A percentile compares a stretch with the other conserved stretches of the same genome.
These are phyloP conservation scores for Geotrichum klebahnii DNA, from an alignment of 1,139 yeast species.

Conservation along the genomic window DNA sequence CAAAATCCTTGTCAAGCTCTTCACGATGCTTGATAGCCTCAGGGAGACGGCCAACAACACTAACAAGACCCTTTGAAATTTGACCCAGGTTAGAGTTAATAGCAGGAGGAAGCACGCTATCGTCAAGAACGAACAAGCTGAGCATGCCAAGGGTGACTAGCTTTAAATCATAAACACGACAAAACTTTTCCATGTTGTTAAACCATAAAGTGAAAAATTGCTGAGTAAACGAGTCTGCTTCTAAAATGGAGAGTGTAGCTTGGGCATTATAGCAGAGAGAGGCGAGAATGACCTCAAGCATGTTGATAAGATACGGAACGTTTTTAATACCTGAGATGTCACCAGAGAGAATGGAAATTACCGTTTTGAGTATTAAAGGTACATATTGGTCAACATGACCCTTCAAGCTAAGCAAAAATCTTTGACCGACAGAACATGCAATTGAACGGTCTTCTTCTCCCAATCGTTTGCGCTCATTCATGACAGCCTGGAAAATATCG, in stretches of 20 bases:
- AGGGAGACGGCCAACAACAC: slow-evolving; percentile 59
- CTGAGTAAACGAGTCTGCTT: slow-evolving; percentile 46
- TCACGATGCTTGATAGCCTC: slow-evolving; percentile 63
- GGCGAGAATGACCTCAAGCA: slow-evolving; percentile 64
- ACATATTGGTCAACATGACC: slow-evolving; percentile 43
- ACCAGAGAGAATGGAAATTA: slow-evolving; percentile 33
- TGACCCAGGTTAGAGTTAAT: slow-evolving; percentile 37
- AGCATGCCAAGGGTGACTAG: slow-evolving; percentile 66
- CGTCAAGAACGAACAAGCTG: slow-evolving; percentile 44
- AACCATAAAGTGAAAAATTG: slow-evolving; percentile 69
- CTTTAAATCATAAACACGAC: slow-evolving; percentile 80
- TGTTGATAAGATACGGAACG: slow-evolving; percentile 50
- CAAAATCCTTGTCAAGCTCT: slow-evolving; percentile 55
- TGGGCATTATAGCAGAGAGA: slow-evolving; percentile 60
- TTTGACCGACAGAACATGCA: slow-evolving; percentile 55
- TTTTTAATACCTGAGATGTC: slow-evolving; percentile 32
- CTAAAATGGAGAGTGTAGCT: slow-evolving; percentile 52
- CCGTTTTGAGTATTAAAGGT: slow-evolving; percentile 42
- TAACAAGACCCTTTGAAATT: slow-evolving; percentile 49
- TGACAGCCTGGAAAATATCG: slow-evolving; percentile 39
- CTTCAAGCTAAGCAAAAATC: slow-evolving; percentile 48
- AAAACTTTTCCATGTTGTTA: slow-evolving; percentile 50
- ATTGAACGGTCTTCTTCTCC: slow-evolving; percentile 50
- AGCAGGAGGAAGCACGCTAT: slow-evolving; percentile 39
- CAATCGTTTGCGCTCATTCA: slow-evolving; percentile 39